Evolutionary conservation across 208 protist genomes (phyloP), one percentile per base, ranked within the genome.

Genomic region (Blechomonas ayalai): DNA sequence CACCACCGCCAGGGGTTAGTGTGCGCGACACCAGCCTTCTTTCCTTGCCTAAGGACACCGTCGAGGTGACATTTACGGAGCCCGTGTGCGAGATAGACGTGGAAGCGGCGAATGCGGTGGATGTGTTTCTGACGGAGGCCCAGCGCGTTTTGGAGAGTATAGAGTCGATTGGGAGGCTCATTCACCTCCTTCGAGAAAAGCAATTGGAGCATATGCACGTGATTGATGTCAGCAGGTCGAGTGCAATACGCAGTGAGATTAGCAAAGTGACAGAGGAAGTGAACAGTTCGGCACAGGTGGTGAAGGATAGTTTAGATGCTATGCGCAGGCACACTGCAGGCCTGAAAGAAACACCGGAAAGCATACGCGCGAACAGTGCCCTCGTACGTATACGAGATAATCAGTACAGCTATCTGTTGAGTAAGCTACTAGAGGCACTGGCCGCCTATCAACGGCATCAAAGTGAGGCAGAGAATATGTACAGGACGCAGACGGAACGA

Each of bases 371-470:
- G 20, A 80, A 93, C 64, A 70, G 65, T 31, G 82, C 82, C 18
- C 60, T 90, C 41, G 77, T 93, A 45, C 75, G 80, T 26, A 92
- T 95, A 42, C 60, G 87, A 49, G 77, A 93, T 40, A 95, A 95
- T 58, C 76, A 90, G 48, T 68, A 82, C 50, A 58, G 50, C 34
- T 77, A 72, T 34, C 65, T 93, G 43, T 23, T 80, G 18, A 19
- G 48, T 19, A 56, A 59, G 41, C 62, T 93, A 26, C 72, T 52
- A 2, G 29, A 35, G 16, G 37, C 52, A 25, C 89, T 95, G 73
- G 56, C 52, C 13, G 62, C 43, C 28, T 86, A 87, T 35, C 76
- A 88, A 45, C 63, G 60, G 10, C 75, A 77, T 18, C 78, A 91
- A 42, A 40, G 52, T 4, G 32, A 38, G 13, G 82, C 79, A 42